Evolutionary conservation across 1,284 basidiomycete species (phyloP).

Genomic region (Moniliophthora roreri): DNA sequence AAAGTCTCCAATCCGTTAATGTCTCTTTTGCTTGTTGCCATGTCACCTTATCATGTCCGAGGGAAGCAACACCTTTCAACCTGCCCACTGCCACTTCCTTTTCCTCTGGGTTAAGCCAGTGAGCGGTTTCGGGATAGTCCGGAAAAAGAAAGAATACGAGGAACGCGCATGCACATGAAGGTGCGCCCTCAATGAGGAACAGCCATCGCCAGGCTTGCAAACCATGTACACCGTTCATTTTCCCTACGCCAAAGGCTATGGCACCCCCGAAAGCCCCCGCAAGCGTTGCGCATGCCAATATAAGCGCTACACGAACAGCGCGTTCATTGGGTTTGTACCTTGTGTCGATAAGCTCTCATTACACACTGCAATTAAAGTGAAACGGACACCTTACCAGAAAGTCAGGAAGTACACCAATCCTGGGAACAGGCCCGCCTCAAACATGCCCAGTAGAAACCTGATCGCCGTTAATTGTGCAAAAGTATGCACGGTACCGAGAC

Average conservation of each 20-base stretch:
- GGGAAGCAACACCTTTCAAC: constrained; percentile 26
- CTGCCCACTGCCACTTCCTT: constrained; percentile 28
- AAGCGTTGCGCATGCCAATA: constrained; percentile 37
- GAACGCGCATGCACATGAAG: constrained; percentile 38
- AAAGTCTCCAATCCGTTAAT: constrained; percentile 29
- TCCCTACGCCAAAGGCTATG: constrained; percentile 36
- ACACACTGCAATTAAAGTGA: neutral
- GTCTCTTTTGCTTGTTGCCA: constrained; percentile 29
- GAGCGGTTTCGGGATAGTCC: constrained; percentile 44
- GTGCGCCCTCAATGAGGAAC: constrained; percentile 49
- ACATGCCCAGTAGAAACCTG: constrained; percentile 28
- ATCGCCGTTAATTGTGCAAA: constrained; percentile 31
- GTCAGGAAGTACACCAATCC: constrained; percentile 33
- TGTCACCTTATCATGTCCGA: constrained; percentile 26
- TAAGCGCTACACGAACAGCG: constrained; percentile 36
- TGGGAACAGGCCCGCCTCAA: constrained; percentile 31
- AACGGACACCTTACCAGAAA: constrained; percentile 28
- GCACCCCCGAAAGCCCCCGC: constrained; percentile 45
- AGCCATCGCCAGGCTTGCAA: constrained; percentile 39
- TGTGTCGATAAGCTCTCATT: neutral
- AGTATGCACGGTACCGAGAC: constrained; percentile 31
- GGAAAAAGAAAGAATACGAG: constrained; percentile 40
- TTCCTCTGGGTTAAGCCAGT: constrained; percentile 34
- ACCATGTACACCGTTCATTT: constrained; percentile 28
- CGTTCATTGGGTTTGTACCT: constrained; percentile 37